Base-by-base conservation (phyloP, 129 eudicot genomes). In the Lactuca sativa region DNA sequence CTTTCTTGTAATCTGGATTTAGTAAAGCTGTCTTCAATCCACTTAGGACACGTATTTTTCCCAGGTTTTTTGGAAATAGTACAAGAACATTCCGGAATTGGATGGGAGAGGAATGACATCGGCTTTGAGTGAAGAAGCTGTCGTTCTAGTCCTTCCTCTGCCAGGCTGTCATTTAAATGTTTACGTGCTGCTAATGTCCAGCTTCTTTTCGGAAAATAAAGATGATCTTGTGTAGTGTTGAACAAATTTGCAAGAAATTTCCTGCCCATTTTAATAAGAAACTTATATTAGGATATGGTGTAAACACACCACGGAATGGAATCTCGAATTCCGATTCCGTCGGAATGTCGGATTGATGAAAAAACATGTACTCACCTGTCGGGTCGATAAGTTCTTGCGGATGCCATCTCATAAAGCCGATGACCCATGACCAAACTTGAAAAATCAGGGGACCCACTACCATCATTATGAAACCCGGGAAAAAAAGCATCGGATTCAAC, bases 371-470 rank as follows among this genome's bases (percentile, higher is more conserved):
- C 38, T 58, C 56, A 92, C 98, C 98, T 86, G 87, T 89, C 83
- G 1, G 98, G 98, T 71, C 96, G 85, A 81, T 81, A 93, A 30
- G 98, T 93, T 80, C 91, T 83, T 32, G 87, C 64, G 44, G 96
- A 86, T 8, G 98, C 86, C 90, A 75, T 76, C 74, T 85, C 87
- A 56, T 88, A 88, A 18, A 89, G 81, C 69, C 98, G 84, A 59
- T 93, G 96, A 31, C 98, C 98, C 96, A 89, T 93, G 2, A 93
- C 96, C 83, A 93, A 80, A 73, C 95, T 81, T 33, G 98, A 81
- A 80, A 93, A 93, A 69, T 92, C 98, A 3, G 96, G 90, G 86
- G 81, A 82, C 64, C 92, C 88, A 40, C 90, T 92, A 41, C 95
- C 98, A 54, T 92, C 98, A 71, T 87, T 85, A 59, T 86, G 82